Percentiles rank a stretch among this genome's conserved stretches.
These are phyloP conservation scores for Ophiostoma perfectum DNA, from an alignment of 2,329 filamentous ascomycete genomes.

Conservation along the genomic window DNA sequence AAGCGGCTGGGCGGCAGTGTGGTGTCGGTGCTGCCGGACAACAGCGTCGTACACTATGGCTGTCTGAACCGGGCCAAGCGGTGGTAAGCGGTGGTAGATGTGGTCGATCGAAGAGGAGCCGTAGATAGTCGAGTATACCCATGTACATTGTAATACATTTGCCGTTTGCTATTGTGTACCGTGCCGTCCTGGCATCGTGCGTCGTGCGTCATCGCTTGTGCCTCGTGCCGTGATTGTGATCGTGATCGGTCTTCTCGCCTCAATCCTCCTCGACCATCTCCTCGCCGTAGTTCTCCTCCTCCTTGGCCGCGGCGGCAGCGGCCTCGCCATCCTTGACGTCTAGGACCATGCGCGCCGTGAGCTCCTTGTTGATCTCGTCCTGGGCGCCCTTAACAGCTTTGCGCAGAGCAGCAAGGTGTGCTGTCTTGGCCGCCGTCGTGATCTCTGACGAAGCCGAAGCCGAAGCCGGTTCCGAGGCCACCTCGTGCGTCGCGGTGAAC, in stretches of 20 bases:
- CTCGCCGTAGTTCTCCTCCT: conserved; percentile 80
- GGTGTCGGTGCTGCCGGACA: conserved; percentile 83
- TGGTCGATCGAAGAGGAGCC: background rate
- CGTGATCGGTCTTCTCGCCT: conserved; percentile 19
- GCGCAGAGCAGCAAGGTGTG: conserved; percentile 57
- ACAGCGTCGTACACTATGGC: conserved; percentile 73
- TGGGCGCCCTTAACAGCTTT: conserved; percentile 55
- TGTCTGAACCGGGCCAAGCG: conserved; percentile 45
- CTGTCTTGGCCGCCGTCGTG: conserved; percentile 44
- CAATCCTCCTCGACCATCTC: conserved; percentile 66
- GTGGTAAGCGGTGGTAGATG: background rate
- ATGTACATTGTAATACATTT: background rate
- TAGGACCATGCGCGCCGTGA: conserved; percentile 69
- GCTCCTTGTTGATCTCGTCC: conserved; percentile 60
- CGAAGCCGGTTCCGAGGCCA: conserved; percentile 24
- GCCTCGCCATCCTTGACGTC: conserved; percentile 49
- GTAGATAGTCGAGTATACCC: conserved; percentile 10
- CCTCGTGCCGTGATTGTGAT: no score
- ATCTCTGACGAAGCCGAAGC: conserved; percentile 16
- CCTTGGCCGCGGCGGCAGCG: conserved; percentile 47
- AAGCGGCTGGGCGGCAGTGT: conserved; percentile 89
- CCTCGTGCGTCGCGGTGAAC: conserved; percentile 14
- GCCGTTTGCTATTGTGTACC: background rate
- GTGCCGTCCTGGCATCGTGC: no score
- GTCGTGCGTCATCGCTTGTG: no score